Percentiles rank a stretch among this genome's conserved stretches.
phyloP scores from a whole-genome alignment of 2,329 filamentous ascomycete genomes.

The Berkeleyomyces rouxiae region DNA sequence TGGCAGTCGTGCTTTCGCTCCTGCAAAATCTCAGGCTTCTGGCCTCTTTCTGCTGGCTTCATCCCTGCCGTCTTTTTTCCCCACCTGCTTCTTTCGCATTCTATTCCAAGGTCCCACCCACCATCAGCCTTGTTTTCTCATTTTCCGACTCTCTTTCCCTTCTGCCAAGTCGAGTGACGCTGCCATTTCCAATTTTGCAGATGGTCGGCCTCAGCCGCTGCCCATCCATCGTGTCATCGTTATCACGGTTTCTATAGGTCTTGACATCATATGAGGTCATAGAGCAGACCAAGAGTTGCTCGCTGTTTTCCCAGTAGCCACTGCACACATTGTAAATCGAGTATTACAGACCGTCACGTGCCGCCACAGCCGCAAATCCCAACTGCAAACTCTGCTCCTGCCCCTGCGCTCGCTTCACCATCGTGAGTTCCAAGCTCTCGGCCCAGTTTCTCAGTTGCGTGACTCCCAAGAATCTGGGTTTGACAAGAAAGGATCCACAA shows the following conservation, averaged over 20 bases:
- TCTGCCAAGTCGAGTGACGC: too few relatives aligned
- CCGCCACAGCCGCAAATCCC: not conserved
- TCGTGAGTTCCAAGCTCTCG: not conserved
- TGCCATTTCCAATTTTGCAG: too few relatives aligned
- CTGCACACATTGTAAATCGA: too few relatives aligned
- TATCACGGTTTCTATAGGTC: not conserved
- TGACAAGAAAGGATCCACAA: not conserved
- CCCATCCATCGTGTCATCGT: not conserved
- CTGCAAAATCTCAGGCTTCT: too few relatives aligned
- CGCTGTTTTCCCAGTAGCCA: not conserved
- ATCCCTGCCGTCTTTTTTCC: not conserved
- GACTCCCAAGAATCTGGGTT: not conserved
- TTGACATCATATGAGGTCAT: constrained; percentile 1
- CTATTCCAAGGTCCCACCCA: not conserved
- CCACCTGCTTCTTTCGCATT: not conserved
- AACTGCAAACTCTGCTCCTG: not conserved
- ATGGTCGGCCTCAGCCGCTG: too few relatives aligned
- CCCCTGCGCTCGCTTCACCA: not conserved
- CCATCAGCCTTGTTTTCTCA: constrained; percentile 1
- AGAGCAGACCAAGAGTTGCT: not conserved
- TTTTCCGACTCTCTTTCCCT: not conserved
- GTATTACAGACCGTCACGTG: not conserved
- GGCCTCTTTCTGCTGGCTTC: too few relatives aligned
- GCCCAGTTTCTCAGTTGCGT: too few relatives aligned
- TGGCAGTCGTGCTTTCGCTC: too few relatives aligned